These are phyloP conservation scores for Cornus controversa DNA, from an alignment of 148 eudicot species.

Conservation along the genomic window DNA sequence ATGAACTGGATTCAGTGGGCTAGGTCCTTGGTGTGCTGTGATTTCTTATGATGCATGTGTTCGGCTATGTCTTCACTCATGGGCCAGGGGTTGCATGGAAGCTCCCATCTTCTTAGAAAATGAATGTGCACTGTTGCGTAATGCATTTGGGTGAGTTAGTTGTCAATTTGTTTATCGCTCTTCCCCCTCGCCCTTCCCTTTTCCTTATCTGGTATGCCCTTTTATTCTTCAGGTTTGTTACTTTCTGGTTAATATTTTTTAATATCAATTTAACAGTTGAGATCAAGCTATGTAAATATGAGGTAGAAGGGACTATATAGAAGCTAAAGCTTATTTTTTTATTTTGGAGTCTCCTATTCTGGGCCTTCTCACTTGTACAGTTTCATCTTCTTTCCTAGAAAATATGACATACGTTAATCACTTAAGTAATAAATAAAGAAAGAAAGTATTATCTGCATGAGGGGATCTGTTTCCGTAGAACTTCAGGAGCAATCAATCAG, in stretches of 20 bases:
- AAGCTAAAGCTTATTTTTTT: too few species aligned
- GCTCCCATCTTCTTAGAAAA: slow-evolving; percentile 81
- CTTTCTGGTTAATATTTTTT: neutral
- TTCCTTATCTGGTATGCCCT: too few species aligned
- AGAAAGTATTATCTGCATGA: neutral
- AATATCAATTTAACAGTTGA: neutral
- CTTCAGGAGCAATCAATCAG: neutral
- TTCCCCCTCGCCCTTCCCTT: neutral
- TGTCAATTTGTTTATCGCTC: neutral
- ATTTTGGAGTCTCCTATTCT: neutral
- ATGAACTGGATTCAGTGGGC: slow-evolving; percentile 47
- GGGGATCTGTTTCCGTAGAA: neutral
- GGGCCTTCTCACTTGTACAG: neutral
- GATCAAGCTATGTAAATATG: neutral
- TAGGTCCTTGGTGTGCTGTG: slow-evolving; percentile 80
- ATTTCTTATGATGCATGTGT: slow-evolving; percentile 89
- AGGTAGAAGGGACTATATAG: neutral
- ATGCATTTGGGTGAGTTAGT: slow-evolving; percentile 64
- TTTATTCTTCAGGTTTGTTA: slow-evolving; percentile 3
- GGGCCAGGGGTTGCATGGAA: slow-evolving; percentile 84
- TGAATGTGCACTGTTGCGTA: slow-evolving; percentile 68
- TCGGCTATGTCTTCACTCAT: slow-evolving; percentile 79
- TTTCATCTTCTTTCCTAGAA: too few species aligned
- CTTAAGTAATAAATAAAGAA: too few species aligned
- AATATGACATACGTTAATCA: too few species aligned